These are phyloP conservation scores for Albizia julibrissin DNA, from an alignment of 306 rosid species.

Conservation along the genomic window DNA sequence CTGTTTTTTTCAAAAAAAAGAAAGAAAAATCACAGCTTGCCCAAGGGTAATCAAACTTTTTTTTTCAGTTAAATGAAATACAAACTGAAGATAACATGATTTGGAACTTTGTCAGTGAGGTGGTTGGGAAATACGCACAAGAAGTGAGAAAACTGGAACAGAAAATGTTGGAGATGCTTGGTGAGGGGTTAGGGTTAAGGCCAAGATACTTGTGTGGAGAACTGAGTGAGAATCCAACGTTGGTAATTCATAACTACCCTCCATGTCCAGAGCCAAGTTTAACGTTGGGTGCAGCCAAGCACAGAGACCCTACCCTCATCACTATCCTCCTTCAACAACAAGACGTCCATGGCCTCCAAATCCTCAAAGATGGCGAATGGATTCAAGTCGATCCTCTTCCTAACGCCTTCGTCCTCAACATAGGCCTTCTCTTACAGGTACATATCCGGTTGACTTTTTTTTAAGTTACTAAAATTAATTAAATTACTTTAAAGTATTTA, in stretches of 20 bases:
- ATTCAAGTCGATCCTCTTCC: constrained; percentile 50
- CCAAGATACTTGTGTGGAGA: constrained; percentile 43
- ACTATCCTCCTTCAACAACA: constrained; percentile 69
- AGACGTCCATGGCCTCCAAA: constrained; percentile 55
- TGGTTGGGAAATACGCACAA: constrained; percentile 40
- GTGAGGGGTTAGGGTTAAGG: constrained; percentile 61
- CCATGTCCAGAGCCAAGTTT: constrained; percentile 77
- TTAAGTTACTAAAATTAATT: too few species aligned
- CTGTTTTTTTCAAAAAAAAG: too few species aligned
- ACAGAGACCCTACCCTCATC: constrained; percentile 59
- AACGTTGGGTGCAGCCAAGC: constrained; percentile 63
- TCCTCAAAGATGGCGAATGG: constrained; percentile 58
- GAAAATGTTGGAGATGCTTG: constrained; percentile 52
- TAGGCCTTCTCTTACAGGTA: constrained; percentile 54
- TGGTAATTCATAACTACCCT: constrained; percentile 66
- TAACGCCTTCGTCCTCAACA: constrained; percentile 52
- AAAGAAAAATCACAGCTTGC: neutral
- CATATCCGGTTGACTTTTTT: too few species aligned
- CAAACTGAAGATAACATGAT: neutral
- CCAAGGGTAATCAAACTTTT: neutral
- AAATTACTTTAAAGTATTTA: too few species aligned
- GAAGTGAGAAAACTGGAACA: constrained; percentile 45
- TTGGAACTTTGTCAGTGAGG: constrained; percentile 41
- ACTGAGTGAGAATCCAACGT: constrained; percentile 42
- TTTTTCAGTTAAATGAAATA: neutral